Evolutionary conservation across 106 monocot genomes (phyloP).

Genomic region (Platanthera guangdongensis): DNA sequence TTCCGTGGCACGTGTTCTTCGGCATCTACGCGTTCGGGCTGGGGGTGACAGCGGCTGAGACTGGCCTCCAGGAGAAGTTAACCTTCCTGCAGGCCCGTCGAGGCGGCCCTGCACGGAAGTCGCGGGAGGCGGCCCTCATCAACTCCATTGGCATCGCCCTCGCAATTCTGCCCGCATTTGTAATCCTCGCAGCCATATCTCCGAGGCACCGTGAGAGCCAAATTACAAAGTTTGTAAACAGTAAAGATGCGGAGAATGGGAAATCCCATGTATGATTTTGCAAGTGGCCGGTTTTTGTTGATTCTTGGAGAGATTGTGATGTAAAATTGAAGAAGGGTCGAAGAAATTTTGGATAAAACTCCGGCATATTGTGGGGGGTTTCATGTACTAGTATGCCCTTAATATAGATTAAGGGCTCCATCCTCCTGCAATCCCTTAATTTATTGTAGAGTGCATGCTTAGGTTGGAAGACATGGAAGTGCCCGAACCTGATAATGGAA

Average conservation of each 20-base stretch:
- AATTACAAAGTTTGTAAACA: neutral
- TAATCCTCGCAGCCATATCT: conserved; percentile 37
- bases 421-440: too few relatives aligned
- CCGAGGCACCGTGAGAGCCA: conserved; percentile 2
- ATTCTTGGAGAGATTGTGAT: neutral
- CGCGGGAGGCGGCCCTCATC: conserved; percentile 32
- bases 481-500: too few relatives aligned
- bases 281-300: too few relatives aligned
- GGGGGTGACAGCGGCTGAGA: conserved; percentile 54
- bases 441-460: too few relatives aligned
- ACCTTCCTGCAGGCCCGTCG: conserved; percentile 39
- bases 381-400: neutral
- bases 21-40: conserved; percentile 58
- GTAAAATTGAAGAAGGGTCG: neutral
- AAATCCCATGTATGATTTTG: neutral
- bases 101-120: conserved; percentile 11
- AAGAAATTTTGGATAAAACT: neutral
- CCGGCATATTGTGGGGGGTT: neutral
- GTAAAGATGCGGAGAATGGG: neutral
- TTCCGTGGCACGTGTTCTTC: conserved; percentile 56
- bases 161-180: conserved; percentile 37
- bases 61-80: conserved; percentile 72
- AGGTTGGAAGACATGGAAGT: too few relatives aligned
- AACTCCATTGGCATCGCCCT: conserved; percentile 48
- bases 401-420: too few relatives aligned